Evolutionary conservation across 495 filamentous ascomycete genomes (phyloP), one percentile per base, ranked within the genome.

Genomic region (Xylaria telfairii): DNA sequence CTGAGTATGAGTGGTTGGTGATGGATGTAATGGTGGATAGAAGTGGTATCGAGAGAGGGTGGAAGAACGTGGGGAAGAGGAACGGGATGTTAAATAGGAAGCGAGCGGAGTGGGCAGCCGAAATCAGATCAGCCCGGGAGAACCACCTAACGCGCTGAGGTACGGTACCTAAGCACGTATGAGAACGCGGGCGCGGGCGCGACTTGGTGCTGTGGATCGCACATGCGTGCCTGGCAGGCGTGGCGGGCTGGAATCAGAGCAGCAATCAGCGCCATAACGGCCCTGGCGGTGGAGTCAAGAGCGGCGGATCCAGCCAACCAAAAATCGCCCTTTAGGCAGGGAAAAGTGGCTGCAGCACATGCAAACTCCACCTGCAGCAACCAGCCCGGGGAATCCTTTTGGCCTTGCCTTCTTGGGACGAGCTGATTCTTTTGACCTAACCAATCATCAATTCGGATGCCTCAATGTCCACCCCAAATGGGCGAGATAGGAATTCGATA

Each of bases 1-100:
- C 81, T 84, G 79, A 82, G 32, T 76, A 76, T 49, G 32, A 71
- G 77, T 77, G 75, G 74, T 56, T 37, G 68, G n/a, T 56, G 62
- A 42, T 70, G 75, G 79, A 79, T 76, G 77, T 76, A 42, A n/a
- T 41, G 65, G 57, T 70, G 63, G 49, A 70, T 67, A 59, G 65
- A 63, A 71, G 60, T 65, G 67, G 72, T 53, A 72, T 66, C 68
- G 69, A 65, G 79, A 74, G 73, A 78, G 73, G 69, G 77, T 73
- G 64, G 76, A 74, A 69, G 77, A 81, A 83, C 81, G 83, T 83
- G 83, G 83, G 83, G 83, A 84, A 85, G 76, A 70, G 64, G 26
- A 56, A 53, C 69, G 64, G 77, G 72, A 69, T 76, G 83, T 85
- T 84, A 83, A 79, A 83, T 80, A 63, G 77, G 74, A 72, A 73